Evolutionary conservation across 371 early-diverging fungal genomes (phyloP).

Genomic region (Syncephalastrum contaminatum): DNA sequence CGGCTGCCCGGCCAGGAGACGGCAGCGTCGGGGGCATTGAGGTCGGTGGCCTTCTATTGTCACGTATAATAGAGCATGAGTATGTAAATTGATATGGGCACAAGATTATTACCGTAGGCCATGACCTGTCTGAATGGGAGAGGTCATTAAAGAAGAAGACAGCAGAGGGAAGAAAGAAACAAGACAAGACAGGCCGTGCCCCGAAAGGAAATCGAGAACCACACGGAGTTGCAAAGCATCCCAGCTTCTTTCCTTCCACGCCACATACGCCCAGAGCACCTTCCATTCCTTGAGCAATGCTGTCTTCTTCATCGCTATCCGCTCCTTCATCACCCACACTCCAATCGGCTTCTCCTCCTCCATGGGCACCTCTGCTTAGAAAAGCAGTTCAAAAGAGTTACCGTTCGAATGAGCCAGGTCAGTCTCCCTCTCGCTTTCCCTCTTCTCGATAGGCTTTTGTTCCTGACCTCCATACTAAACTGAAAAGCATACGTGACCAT

Average conservation of each 20-base stretch:
- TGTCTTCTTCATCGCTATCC: slow-evolving; percentile 13
- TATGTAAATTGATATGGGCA: too few relatives aligned
- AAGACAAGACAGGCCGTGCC: too few relatives aligned
- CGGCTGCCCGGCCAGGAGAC: slow-evolving; percentile 7
- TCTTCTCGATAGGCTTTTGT: not conserved
- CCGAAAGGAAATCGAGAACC: too few relatives aligned
- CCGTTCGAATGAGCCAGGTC: slow-evolving; percentile 17
- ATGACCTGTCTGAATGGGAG: too few relatives aligned
- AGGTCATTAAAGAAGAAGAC: too few relatives aligned
- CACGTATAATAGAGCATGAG: too few relatives aligned
- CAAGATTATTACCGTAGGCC: too few relatives aligned
- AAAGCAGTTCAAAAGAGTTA: slow-evolving; percentile 22
- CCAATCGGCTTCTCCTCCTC: slow-evolving; percentile 13
- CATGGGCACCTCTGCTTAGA: slow-evolving; percentile 18
- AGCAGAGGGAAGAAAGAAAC: too few relatives aligned
- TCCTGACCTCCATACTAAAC: slow-evolving; percentile 1
- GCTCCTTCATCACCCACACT: slow-evolving; percentile 20
- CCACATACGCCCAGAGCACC: too few relatives aligned
- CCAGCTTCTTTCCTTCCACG: too few relatives aligned
- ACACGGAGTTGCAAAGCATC: too few relatives aligned
- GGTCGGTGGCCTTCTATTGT: slow-evolving; percentile 8
- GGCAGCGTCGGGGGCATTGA: slow-evolving; percentile 7
- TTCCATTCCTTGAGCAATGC: too few relatives aligned
- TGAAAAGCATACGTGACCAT: slow-evolving; percentile 43
- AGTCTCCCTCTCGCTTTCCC: not conserved